A percentile compares a stretch with the other conserved stretches of the same genome.
Conservation (phyloP, 176 grass and related monocot genomes). For the Leersia perrieri region DNA sequence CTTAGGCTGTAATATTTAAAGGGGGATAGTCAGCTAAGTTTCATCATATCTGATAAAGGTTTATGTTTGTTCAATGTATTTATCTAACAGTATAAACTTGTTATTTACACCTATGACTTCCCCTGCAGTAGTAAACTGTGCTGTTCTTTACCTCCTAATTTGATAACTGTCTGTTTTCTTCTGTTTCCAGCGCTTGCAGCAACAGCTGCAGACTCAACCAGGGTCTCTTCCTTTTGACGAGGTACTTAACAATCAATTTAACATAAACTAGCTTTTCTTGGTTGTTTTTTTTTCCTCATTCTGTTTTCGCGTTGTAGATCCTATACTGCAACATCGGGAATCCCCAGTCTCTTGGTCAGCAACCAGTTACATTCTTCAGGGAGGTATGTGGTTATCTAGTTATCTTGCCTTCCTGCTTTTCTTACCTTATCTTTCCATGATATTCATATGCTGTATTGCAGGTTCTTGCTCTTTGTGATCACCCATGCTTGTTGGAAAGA, state of each 20-base stretch:
- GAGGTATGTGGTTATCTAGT: constrained; percentile 51
- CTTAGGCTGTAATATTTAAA: background rate
- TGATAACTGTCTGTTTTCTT: constrained; percentile 12
- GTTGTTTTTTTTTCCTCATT: constrained; percentile 16
- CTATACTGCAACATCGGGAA: constrained; percentile 98
- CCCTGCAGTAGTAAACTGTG: background rate
- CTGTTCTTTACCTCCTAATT: constrained; percentile 12
- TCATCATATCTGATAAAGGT: background rate
- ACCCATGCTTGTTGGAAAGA: constrained; percentile 73
- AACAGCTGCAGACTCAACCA: constrained; percentile 73
- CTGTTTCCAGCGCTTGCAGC: constrained; percentile 74
- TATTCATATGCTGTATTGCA: constrained; percentile 44
- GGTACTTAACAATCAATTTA: constrained; percentile 42
- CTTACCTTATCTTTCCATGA: constrained; percentile 2
- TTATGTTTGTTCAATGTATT: constrained; percentile 12
- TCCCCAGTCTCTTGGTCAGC: constrained; percentile 97
- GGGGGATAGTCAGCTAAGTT: background rate
- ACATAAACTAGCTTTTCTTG: background rate
- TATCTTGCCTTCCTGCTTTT: constrained; percentile 24
- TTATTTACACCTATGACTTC: background rate
- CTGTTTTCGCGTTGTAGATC: constrained; percentile 50
- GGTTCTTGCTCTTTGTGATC: constrained; percentile 91
- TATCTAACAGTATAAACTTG: background rate
- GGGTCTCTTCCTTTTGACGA: constrained; percentile 88
- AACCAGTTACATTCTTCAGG: constrained; percentile 89